Evolutionary conservation across 495 filamentous ascomycete genomes (phyloP).

Genomic region (Xylaria palmicola): DNA sequence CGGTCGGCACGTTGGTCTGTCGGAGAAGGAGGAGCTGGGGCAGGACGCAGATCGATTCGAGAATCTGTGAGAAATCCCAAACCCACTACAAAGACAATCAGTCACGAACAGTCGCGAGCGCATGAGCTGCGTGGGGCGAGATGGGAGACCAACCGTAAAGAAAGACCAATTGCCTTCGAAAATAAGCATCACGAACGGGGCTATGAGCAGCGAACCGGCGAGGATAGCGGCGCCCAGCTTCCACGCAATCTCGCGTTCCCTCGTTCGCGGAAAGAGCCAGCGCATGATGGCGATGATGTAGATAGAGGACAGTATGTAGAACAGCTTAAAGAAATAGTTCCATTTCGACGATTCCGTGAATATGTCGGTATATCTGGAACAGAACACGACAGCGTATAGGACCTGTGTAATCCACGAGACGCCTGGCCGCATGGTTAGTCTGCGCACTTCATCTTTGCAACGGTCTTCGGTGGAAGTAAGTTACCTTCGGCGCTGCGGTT

Average conservation of each 20-base stretch:
- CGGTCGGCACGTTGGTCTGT: slow-evolving; percentile 92
- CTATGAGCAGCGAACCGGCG: slow-evolving; percentile 55
- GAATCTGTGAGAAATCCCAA: slow-evolving; percentile 84
- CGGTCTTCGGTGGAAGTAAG: neutral
- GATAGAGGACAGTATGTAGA: slow-evolving; percentile 80
- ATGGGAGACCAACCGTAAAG: slow-evolving; percentile 50
- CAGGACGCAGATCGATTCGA: slow-evolving; percentile 87
- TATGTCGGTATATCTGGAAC: slow-evolving; percentile 83
- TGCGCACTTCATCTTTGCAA: neutral
- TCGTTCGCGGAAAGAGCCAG: slow-evolving; percentile 78
- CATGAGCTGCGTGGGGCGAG: neutral
- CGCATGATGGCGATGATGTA: slow-evolving; percentile 90
- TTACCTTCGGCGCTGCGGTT: slow-evolving; percentile 86
- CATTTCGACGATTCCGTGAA: slow-evolving; percentile 54
- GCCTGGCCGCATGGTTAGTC: slow-evolving; percentile 50
- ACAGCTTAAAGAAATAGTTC: slow-evolving; percentile 78
- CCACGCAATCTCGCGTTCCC: slow-evolving; percentile 91
- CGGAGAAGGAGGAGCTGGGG: slow-evolving; percentile 90
- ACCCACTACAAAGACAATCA: slow-evolving; percentile 57
- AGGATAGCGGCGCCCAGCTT: slow-evolving; percentile 70
- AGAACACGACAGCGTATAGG: slow-evolving; percentile 84
- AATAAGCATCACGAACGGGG: slow-evolving; percentile 66
- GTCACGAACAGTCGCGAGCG: neutral
- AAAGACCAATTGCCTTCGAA: slow-evolving; percentile 54
- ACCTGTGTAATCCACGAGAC: slow-evolving; percentile 93